Evolutionary conservation across 169 alveolate species (phyloP).

Genomic region (Plasmodium gonderi): DNA sequence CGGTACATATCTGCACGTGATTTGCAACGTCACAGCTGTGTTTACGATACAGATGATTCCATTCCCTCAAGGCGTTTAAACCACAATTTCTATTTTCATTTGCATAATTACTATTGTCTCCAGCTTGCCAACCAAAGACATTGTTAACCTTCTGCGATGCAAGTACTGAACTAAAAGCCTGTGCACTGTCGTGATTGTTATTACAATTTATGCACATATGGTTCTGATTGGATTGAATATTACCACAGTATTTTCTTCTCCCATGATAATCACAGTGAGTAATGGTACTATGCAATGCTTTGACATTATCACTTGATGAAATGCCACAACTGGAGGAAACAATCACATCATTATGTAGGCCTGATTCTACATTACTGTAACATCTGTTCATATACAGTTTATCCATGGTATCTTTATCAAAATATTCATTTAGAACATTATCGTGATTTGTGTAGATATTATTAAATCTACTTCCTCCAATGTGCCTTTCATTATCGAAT

Average conservation of each 20-base stretch:
- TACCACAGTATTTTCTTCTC: not conserved
- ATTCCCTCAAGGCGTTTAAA: not conserved
- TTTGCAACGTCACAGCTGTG: no score
- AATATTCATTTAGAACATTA: not conserved
- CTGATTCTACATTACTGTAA: no score
- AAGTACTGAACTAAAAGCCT: not conserved
- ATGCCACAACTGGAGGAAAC: not conserved
- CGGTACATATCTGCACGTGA: not conserved
- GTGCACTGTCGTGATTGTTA: not conserved
- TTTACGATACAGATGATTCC: no score
- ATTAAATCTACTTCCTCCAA: no score
- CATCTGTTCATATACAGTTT: not conserved
- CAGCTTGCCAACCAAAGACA: not conserved
- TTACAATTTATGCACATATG: not conserved
- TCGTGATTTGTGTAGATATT: no score
- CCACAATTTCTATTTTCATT: not conserved
- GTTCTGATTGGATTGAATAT: no score
- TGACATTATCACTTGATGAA: not conserved
- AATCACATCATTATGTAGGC: not conserved
- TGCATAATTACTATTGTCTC: not conserved
- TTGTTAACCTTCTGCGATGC: not conserved
- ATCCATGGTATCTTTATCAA: not conserved
- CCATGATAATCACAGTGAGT: not conserved
- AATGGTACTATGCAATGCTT: not conserved
- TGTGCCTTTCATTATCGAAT: no score